Conservation (phyloP, 306 rosid genomes). For the Quercus berberidifolia region DNA sequence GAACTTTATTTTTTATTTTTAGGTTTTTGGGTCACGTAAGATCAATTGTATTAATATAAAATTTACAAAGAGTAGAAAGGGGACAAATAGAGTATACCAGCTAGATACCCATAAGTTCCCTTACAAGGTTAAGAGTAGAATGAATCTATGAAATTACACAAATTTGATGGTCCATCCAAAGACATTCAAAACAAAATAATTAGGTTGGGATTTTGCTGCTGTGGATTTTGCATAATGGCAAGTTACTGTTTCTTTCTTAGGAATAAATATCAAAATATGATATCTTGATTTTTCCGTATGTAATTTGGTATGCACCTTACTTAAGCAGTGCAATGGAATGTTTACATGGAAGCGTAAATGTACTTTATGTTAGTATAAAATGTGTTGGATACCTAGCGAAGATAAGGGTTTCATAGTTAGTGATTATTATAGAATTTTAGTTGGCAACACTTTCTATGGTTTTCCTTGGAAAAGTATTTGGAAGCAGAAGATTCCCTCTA, state of each 20-base stretch:
- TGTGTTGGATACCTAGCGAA: too few species aligned
- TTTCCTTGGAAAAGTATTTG: too few species aligned
- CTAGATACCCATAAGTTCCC: too few species aligned
- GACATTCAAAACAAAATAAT: not conserved
- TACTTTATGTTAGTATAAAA: not conserved
- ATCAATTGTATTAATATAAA: not conserved
- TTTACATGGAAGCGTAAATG: not conserved
- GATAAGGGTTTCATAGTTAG: too few species aligned
- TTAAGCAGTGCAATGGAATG: not conserved
- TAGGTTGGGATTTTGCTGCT: not conserved
- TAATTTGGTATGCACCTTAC: not conserved
- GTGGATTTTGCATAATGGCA: not conserved
- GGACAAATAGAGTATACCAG: too few species aligned
- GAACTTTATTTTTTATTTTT: not conserved
- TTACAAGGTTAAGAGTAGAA: too few species aligned
- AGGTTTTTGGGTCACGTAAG: not conserved
- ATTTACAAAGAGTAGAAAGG: not conserved
- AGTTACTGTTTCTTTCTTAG: not conserved
- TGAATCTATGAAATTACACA: too few species aligned
- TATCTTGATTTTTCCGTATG: not conserved
- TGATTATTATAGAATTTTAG: too few species aligned
- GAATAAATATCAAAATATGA: not conserved
- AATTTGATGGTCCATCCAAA: too few species aligned
- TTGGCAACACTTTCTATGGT: too few species aligned
- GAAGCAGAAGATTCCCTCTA: too few species aligned